Conservation (phyloP, 2,329 filamentous ascomycete genomes). For the Amauroascus verrucosus region DNA sequence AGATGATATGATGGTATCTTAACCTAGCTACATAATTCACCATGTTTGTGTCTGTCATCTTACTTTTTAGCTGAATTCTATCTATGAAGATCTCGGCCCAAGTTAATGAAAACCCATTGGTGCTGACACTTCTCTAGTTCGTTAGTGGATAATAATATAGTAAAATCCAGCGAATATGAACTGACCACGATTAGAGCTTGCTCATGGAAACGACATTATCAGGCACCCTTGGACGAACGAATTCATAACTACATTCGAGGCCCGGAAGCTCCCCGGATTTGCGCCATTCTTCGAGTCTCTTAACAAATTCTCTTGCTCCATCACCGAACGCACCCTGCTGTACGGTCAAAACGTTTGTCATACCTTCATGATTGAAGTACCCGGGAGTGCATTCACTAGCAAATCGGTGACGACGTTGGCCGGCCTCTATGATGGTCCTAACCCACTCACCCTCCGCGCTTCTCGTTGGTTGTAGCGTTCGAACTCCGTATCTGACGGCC, state of each 20-base stretch:
- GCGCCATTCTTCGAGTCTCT: conserved; percentile 3
- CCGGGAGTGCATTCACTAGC: conserved; percentile 1
- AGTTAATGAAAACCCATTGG: neutral
- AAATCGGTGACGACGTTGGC: neutral
- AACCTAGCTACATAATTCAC: neutral
- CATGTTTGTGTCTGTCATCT: neutral
- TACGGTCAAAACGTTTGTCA: neutral
- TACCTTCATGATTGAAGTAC: conserved; percentile 6
- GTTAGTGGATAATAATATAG: neutral
- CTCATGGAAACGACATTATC: neutral
- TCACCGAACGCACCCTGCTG: conserved; percentile 1
- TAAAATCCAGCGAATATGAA: neutral
- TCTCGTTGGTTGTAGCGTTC: conserved; percentile 1
- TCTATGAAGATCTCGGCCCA: neutral
- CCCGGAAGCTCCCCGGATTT: neutral
- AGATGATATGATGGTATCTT: neutral
- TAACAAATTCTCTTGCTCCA: neutral
- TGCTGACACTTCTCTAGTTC: neutral
- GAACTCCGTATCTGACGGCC: neutral
- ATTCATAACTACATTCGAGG: conserved; percentile 1
- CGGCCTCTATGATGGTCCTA: neutral
- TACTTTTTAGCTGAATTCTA: neutral
- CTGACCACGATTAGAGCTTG: neutral
- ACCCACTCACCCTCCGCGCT: conserved; percentile 6
- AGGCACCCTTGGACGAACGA: neutral